phyloP scores from a whole-genome alignment of 1,284 basidiomycete species.

The Sporisorium scitamineum region DNA sequence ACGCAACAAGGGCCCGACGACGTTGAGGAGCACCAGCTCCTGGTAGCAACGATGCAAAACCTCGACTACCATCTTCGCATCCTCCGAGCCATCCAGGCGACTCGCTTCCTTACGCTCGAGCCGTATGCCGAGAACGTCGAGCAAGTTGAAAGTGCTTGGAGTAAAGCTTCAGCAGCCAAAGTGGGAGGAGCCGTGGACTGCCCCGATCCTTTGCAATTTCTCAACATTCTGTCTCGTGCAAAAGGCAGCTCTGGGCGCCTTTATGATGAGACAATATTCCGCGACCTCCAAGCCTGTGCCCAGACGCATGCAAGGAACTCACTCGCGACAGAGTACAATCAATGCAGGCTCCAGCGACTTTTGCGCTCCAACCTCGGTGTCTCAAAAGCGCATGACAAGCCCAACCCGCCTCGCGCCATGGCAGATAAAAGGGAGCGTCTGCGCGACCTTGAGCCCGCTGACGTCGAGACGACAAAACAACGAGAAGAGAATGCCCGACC shows the following conservation, averaged over 20 bases:
- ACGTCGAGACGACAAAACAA: slow-evolving; percentile 24
- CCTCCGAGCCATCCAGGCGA: slow-evolving; percentile 17
- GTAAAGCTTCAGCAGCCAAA: not conserved
- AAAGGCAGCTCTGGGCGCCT: slow-evolving; percentile 1
- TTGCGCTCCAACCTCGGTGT: not conserved
- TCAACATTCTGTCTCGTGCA: slow-evolving; percentile 4
- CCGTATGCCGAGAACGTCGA: slow-evolving; percentile 26
- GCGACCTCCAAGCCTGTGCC: not conserved
- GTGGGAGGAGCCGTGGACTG: not conserved
- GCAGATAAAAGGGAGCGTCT: slow-evolving; percentile 8
- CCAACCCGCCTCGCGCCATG: not conserved
- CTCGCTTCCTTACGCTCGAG: slow-evolving; percentile 24
- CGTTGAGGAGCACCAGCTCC: slow-evolving; percentile 16
- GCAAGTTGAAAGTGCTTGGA: slow-evolving; percentile 14
- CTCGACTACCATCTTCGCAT: slow-evolving; percentile 10
- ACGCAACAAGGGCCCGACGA: slow-evolving; percentile 23
- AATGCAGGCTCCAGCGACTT: not conserved
- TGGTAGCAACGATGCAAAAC: slow-evolving; percentile 1
- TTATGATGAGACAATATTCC: slow-evolving; percentile 3
- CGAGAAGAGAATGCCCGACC: slow-evolving; percentile 20
- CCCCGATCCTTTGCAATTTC: slow-evolving; percentile 5
- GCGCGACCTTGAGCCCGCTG: slow-evolving; percentile 23
- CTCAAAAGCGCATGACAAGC: not conserved
- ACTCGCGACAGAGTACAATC: not conserved
- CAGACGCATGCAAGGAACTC: not conserved